These are phyloP conservation scores for Lentinula guzmanii DNA, from an alignment of 768 basidiomycete genomes.

Conservation along the genomic window DNA sequence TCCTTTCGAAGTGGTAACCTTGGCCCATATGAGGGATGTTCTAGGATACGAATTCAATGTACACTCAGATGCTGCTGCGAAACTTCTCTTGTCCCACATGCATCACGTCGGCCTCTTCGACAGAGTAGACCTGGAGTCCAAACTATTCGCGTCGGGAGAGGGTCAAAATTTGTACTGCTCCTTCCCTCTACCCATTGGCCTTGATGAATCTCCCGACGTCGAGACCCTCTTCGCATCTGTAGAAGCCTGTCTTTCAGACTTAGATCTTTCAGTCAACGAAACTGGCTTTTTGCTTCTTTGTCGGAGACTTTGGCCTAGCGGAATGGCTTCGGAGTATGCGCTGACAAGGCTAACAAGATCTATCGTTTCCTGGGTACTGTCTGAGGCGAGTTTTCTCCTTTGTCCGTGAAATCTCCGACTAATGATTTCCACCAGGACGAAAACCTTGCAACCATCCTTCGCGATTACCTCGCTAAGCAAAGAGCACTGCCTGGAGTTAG, in stretches of 20 bases:
- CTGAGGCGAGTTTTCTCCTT: slow-evolving; percentile 43
- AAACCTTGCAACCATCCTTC: slow-evolving; percentile 57
- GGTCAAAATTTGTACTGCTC: slow-evolving; percentile 36
- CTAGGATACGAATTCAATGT: slow-evolving; percentile 57
- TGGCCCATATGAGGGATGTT: slow-evolving; percentile 55
- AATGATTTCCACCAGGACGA: slow-evolving; percentile 46
- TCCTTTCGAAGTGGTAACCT: slow-evolving; percentile 51
- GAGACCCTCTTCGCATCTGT: slow-evolving; percentile 67
- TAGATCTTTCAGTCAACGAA: slow-evolving; percentile 73
- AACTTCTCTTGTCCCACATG: slow-evolving; percentile 52
- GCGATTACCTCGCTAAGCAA: slow-evolving; percentile 59
- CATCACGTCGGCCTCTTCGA: slow-evolving; percentile 59
- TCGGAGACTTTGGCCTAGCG: slow-evolving; percentile 69
- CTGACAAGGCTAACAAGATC: slow-evolving; percentile 52
- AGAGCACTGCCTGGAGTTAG: slow-evolving; percentile 61
- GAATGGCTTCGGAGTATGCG: slow-evolving; percentile 67
- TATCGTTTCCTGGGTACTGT: slow-evolving; percentile 65
- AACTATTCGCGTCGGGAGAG: slow-evolving; percentile 25
- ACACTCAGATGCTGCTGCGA: slow-evolving; percentile 44
- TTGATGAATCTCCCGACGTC: slow-evolving; percentile 68
- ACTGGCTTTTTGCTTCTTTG: slow-evolving; percentile 63
- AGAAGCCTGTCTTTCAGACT: slow-evolving; percentile 62
- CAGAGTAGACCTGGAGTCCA: slow-evolving; percentile 28
- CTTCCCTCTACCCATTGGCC: slow-evolving; percentile 65
- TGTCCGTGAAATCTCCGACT: not conserved